Base-by-base conservation (phyloP, 2,329 filamentous ascomycete species). In the Fusarium graminum region DNA sequence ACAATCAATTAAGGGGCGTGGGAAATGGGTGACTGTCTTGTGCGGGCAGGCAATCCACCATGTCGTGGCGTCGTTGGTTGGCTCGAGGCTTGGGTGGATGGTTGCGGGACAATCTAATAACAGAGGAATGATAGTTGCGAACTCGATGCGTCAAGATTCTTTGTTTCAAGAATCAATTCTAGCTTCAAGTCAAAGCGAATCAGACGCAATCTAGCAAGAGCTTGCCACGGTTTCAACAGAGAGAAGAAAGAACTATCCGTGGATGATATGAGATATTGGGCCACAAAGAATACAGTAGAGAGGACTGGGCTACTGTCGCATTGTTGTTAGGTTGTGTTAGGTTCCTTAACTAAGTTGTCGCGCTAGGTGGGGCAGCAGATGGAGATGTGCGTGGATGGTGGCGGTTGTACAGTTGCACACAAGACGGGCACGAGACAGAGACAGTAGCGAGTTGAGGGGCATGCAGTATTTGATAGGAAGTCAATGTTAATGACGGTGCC, bases 11-110 rank as follows among this genome's bases (percentile, higher is more conserved):
- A 61, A 60, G 62, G 61, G 64, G 65, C 52, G 34, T 58, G 56
- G 47, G 56, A 58, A 52, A 63, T 52, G 59, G 51, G 51, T 30
- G 52, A 44, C 28, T 36, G 52, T 52, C 59, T 51, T 60, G 64
- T 60, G 55, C 55, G 49, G 63, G 65, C 41, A 62, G 41, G 57
- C 41, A 63, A 63, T 51, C 56, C 60, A 68, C 56, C 53, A 44
- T 40, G 45, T 38, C 42, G 51, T 68, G 59, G 65, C 60, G 67
- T 68, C 41, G 67, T 60, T 56, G 55, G 53, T 50, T 57, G 51
- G 59, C 58, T 52, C 59, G 55, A 52, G 49, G 55, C 55, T 50
- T 52, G 57, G 61, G 53, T 71, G 69, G 67, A 70, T 52, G 56
- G 62, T 67, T 62, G 62, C 62, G 66, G 69, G 56, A 65, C 57